Evolutionary conservation across 352 stramenopile species (phyloP), one percentile per base, ranked within the genome.

Genomic region (Plasmopara halstedii): DNA sequence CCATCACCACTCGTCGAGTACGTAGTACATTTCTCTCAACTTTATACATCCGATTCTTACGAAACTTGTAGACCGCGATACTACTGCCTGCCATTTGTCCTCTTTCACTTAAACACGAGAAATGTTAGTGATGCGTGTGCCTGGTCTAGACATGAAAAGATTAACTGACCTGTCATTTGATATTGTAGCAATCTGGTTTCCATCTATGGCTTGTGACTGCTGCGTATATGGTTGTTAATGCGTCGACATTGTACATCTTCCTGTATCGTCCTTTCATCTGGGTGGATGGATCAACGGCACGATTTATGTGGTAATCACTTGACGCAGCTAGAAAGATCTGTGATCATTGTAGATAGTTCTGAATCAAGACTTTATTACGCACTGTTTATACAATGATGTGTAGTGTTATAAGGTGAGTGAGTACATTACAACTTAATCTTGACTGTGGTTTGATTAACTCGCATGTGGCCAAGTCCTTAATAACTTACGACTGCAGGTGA

Each of bases 1-100:
- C 87, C 87, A 21, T 84, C 87, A 9, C 85, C 80, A 7, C 67
- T 96, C 34, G 76, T 96, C 37, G 87, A 96, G 78, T 91, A 72
- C 38, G 83, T 67, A 15, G 15, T 35, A 29, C 15, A 35, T 35
- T 17, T 35, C 8, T 35, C 15, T 18, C 3, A 29, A 29, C 6
- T 18, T 8, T 35, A 4, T 35, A 13, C 11, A 35, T 17, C 15
- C 2, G 31, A 35, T 18, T 2, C 31, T 35, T 6, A 35, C 25
- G 25, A 35, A 17, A 18, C 15, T 35, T 8, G 31, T 52, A 92
- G 81, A 42, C 78, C 76, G 18, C 80, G 82, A 6, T 94, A 94
- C 45, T 94, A 81, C 52, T 69, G 88, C 23, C 37, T 94, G 21
- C 82, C 82, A 15, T 89, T 87, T 45, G 57, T 87, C n/a, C 27